These are phyloP conservation scores for Physocladia obscura DNA, from an alignment of 192 early-diverging fungal species.

Conservation along the genomic window DNA sequence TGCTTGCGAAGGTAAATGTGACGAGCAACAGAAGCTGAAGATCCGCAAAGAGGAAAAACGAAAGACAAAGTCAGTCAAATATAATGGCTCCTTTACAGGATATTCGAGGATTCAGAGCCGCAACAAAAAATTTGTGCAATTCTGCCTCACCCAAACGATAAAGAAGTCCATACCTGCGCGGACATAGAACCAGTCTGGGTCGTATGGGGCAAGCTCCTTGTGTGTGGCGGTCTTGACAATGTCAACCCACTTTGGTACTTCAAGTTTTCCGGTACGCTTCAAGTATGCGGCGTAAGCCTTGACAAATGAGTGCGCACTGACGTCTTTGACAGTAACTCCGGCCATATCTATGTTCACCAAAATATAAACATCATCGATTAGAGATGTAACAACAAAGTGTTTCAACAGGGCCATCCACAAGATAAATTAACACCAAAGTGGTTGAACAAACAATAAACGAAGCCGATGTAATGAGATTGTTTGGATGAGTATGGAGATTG, in stretches of 20 bases:
- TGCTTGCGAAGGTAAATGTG: constrained; percentile 96
- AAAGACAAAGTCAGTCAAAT: no score
- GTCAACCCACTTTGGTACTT: constrained; percentile 99
- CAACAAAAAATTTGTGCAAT: neutral
- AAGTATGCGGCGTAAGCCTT: constrained; percentile 98
- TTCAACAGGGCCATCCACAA: neutral
- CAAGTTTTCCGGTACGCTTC: constrained; percentile 97
- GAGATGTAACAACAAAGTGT: neutral
- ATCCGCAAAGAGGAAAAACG: no score
- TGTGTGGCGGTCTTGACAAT: constrained; percentile 95
- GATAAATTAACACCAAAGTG: neutral
- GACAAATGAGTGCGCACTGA: constrained; percentile 91
- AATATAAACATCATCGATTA: neutral
- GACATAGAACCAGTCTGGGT: constrained; percentile 99
- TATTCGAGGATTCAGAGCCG: no score
- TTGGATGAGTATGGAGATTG: neutral
- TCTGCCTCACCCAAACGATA: neutral
- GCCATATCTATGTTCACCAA: constrained; percentile 6
- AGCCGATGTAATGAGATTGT: neutral
- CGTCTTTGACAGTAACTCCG: constrained; percentile 96
- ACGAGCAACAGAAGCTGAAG: constrained; percentile 79
- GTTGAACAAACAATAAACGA: neutral
- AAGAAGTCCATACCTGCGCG: constrained; percentile 73
- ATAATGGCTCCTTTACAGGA: no score
- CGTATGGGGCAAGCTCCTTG: constrained; percentile 98